phyloP scores from a whole-genome alignment of 177 flowering plant species.

The Tripterygium wilfordii region DNA sequence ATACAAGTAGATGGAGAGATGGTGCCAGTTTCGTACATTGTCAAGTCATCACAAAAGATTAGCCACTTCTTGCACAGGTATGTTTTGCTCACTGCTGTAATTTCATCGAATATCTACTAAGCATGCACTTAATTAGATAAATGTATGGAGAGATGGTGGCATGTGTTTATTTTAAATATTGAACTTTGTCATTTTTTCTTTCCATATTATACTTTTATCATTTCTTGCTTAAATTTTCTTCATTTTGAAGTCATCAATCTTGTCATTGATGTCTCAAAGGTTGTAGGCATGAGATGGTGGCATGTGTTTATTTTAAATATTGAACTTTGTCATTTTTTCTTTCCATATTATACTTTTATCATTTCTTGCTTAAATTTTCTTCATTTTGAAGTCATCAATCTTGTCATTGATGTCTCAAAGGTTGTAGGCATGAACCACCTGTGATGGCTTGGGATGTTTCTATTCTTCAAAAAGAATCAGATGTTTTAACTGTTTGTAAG shows the following conservation, averaged over 20 bases:
- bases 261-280: conserved; percentile 18
- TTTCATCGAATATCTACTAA: no score
- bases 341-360: no score
- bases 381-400: conserved; percentile 6
- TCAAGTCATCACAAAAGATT: conserved; percentile 70
- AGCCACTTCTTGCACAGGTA: conserved; percentile 96
- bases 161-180: no score
- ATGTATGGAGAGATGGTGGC: no score
- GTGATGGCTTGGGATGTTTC: conserved; percentile 67
- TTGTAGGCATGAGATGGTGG: conserved; percentile 92
- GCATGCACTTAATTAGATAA: no score
- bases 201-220: no score
- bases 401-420: conserved; percentile 19
- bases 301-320: no score
- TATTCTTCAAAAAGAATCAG: conserved; percentile 59
- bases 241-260: conserved; percentile 7
- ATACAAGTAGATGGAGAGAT: conserved; percentile 85
- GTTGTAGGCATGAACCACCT: conserved; percentile 95
- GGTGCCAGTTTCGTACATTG: conserved; percentile 65
- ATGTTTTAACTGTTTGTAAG: conserved; percentile 76
- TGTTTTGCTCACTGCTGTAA: not conserved
- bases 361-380: no score
- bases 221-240: no score
- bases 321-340: no score
- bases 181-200: no score